phyloP scores from a whole-genome alignment of 169 alveolate species.

The Plasmodium sp. region DNA sequence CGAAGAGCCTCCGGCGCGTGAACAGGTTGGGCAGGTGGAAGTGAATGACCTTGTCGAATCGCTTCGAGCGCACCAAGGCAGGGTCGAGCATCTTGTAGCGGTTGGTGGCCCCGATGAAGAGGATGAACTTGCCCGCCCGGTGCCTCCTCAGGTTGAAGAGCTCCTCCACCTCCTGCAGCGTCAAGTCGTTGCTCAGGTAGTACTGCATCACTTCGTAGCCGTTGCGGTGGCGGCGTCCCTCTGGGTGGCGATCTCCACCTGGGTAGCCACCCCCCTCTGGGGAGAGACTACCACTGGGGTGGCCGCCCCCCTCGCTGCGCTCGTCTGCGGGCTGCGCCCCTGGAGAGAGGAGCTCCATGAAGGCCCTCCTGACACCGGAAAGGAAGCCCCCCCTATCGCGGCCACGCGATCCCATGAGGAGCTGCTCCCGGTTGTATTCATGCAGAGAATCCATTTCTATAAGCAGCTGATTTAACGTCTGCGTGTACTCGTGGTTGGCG shows the following conservation, averaged over 20 bases:
- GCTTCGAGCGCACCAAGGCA: conserved; percentile 39
- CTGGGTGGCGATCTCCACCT: not conserved
- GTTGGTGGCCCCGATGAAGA: conserved; percentile 68
- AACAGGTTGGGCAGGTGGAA: conserved; percentile 26
- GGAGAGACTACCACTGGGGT: not conserved
- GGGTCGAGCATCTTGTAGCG: conserved; percentile 46
- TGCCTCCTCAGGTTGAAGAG: conserved; percentile 38
- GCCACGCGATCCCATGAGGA: not conserved
- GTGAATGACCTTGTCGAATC: conserved; percentile 58
- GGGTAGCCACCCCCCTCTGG: not conserved
- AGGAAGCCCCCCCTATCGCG: not conserved
- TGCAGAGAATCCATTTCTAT: conserved; percentile 62
- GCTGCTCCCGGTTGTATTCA: conserved; percentile 35
- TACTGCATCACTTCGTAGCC: conserved; percentile 59
- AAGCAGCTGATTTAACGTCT: conserved; percentile 56
- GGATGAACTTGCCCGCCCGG: conserved; percentile 12
- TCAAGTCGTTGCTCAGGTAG: conserved; percentile 28
- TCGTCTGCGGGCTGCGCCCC: not conserved
- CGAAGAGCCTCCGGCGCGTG: conserved; percentile 38
- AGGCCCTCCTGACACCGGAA: not conserved
- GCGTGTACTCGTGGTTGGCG: conserved; percentile 57
- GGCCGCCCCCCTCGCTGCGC: not conserved
- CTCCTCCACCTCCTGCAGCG: conserved; percentile 33
- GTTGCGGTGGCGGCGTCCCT: not conserved
- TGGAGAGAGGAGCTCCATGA: not conserved